Conservation (phyloP, 2,329 filamentous ascomycete genomes). For the Cucurbitaria berberidis region DNA sequence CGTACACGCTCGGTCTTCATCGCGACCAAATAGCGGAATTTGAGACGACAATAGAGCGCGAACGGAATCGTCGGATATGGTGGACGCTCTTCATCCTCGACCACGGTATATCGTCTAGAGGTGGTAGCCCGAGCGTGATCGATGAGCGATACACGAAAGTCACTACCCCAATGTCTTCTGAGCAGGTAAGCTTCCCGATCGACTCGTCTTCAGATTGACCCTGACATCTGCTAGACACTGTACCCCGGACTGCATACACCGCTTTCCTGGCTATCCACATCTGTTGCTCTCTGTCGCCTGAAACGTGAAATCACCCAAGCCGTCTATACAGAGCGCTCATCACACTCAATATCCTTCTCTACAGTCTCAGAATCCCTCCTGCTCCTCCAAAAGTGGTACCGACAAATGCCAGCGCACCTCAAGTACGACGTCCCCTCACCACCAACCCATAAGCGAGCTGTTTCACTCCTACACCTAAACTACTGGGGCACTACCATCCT, state of each 20-base stretch:
- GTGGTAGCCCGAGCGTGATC: constrained; percentile 43
- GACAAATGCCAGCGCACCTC: constrained; percentile 41
- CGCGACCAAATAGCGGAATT: constrained; percentile 42
- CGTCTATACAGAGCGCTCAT: constrained; percentile 42
- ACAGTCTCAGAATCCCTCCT: constrained; percentile 41
- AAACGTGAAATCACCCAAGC: constrained; percentile 45
- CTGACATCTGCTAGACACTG: constrained; percentile 28
- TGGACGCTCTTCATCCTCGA: constrained; percentile 47
- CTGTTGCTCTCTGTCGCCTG: constrained; percentile 38
- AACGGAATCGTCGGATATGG: constrained; percentile 47
- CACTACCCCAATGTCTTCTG: constrained; percentile 39
- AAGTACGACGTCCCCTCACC: constrained; percentile 38
- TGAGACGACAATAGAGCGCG: constrained; percentile 35
- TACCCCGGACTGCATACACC: constrained; percentile 46
- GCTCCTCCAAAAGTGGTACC: constrained; percentile 43
- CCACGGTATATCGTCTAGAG: constrained; percentile 44
- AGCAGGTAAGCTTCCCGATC: constrained; percentile 33
- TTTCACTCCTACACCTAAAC: constrained; percentile 42
- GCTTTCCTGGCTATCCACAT: constrained; percentile 40
- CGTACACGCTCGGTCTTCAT: constrained; percentile 46
- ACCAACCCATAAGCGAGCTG: constrained; percentile 43
- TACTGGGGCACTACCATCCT: constrained; percentile 47
- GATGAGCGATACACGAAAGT: constrained; percentile 43
- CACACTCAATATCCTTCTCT: constrained; percentile 42
- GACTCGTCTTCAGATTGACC: neutral